Conservation (phyloP, 2,329 filamentous ascomycete genomes). For the Monosporascus sp. region DNA sequence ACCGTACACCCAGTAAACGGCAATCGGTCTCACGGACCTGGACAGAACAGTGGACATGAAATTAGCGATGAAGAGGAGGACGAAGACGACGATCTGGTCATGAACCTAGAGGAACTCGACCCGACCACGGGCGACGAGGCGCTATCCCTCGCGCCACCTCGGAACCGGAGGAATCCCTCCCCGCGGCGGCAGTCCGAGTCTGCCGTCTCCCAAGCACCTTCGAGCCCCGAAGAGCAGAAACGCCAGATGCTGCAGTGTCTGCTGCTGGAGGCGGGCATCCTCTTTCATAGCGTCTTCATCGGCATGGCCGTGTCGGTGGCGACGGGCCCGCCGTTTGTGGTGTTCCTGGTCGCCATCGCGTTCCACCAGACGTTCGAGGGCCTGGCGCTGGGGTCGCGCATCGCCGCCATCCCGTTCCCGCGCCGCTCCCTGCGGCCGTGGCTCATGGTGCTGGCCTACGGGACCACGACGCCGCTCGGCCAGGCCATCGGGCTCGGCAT, state of each 20-base stretch:
- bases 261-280: slow-evolving; percentile 74
- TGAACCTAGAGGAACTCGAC: slow-evolving; percentile 58
- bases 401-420: slow-evolving; percentile 77
- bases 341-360: slow-evolving; percentile 73
- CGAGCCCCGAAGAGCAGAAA: slow-evolving; percentile 53
- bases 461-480: slow-evolving; percentile 72
- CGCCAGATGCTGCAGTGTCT: slow-evolving; percentile 71
- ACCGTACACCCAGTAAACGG: slow-evolving; percentile 12
- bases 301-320: slow-evolving; percentile 82
- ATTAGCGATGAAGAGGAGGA: slow-evolving; percentile 28
- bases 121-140: slow-evolving; percentile 30
- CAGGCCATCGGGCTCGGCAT: slow-evolving; percentile 76
- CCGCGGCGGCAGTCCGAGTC: slow-evolving; percentile 17
- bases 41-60: slow-evolving; percentile 17
- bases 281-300: slow-evolving; percentile 83
- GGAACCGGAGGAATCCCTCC: slow-evolving; percentile 3
- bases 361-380: slow-evolving; percentile 90
- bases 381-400: slow-evolving; percentile 77
- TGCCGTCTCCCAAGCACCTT: slow-evolving; percentile 21
- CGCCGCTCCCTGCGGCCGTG: slow-evolving; percentile 69
- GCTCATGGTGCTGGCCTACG: slow-evolving; percentile 76
- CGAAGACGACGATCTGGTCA: slow-evolving; percentile 52
- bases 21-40: slow-evolving; percentile 8
- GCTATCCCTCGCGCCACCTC: slow-evolving; percentile 19
- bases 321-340: slow-evolving; percentile 71